Evolutionary conservation across 768 basidiomycete species (phyloP).

Genomic region (Agrocybe pediades): DNA sequence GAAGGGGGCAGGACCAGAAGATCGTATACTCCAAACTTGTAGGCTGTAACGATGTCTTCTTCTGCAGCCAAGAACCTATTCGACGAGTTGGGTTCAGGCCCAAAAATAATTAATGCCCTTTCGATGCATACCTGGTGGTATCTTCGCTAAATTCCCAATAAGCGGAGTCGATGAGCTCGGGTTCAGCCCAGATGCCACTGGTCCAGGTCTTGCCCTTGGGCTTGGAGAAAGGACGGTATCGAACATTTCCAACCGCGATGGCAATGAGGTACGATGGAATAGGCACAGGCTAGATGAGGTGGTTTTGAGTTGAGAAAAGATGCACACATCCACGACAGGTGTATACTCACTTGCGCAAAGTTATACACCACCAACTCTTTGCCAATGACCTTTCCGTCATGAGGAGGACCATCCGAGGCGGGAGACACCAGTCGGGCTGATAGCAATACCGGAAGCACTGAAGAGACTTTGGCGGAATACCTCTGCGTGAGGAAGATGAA

Average conservation of each 20-base stretch:
- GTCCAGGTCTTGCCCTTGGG: conserved; percentile 72
- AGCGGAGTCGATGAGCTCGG: conserved; percentile 71
- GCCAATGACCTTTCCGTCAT: conserved; percentile 75
- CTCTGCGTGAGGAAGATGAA: conserved; percentile 43
- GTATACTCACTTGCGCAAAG: conserved; percentile 67
- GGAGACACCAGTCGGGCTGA: conserved; percentile 84
- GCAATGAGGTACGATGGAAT: conserved; percentile 95
- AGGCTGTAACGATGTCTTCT: conserved; percentile 74
- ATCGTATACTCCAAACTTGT: conserved; percentile 88
- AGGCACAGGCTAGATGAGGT: conserved; percentile 59
- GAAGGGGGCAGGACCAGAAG: conserved; percentile 86
- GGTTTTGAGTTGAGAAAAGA: neutral
- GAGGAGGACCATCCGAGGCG: conserved; percentile 64
- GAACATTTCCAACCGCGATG: conserved; percentile 83
- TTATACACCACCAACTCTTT: conserved; percentile 72
- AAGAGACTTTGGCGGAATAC: conserved; percentile 80
- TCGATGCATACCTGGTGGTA: conserved; percentile 60
- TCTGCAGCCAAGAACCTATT: conserved; percentile 74
- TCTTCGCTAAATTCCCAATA: conserved; percentile 91
- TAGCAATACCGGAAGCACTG: conserved; percentile 83
- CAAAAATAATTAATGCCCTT: neutral
- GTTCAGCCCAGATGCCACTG: conserved; percentile 91
- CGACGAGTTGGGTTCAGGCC: neutral
- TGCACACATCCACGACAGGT: neutral
- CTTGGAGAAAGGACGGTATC: conserved; percentile 65